Conservation (phyloP, 495 filamentous ascomycete species). For the Penicillium argentinense region DNA sequence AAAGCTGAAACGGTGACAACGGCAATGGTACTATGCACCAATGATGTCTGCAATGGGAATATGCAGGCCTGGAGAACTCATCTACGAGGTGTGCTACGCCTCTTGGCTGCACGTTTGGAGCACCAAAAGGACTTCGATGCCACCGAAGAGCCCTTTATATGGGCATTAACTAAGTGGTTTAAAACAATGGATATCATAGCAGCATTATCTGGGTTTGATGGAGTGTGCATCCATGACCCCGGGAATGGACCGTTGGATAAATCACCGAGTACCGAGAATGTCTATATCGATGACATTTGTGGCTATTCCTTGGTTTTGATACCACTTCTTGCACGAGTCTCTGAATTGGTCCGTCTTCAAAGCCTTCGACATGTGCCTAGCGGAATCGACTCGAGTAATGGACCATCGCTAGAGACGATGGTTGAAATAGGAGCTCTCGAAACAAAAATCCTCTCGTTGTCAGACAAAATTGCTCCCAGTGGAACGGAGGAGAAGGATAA, state of each 20-base stretch:
- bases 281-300: constrained; percentile 30
- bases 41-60: constrained; percentile 39
- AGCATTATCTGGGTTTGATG: constrained; percentile 19
- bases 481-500: neutral
- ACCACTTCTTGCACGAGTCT: constrained; percentile 22
- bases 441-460: constrained; percentile 10
- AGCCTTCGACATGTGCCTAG: neutral
- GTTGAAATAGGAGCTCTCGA: constrained; percentile 16
- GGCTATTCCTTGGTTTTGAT: constrained; percentile 32
- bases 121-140: constrained; percentile 3
- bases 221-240: neutral
- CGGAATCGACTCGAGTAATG: neutral
- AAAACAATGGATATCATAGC: constrained; percentile 30
- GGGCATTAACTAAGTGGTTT: constrained; percentile 35
- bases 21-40: constrained; percentile 36
- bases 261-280: neutral
- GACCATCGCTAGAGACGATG: neutral
- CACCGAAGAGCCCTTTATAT: constrained; percentile 13
- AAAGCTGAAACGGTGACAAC: constrained; percentile 27
- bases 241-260: constrained; percentile 5
- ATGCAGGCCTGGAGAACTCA: constrained; percentile 31
- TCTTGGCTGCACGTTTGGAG: constrained; percentile 20
- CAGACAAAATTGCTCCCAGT: constrained; percentile 9
- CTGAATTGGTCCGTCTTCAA: constrained; percentile 11
- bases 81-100: constrained; percentile 25